Conservation (phyloP, 2,329 filamentous ascomycete genomes). For the Metarhizium guizhouense region DNA sequence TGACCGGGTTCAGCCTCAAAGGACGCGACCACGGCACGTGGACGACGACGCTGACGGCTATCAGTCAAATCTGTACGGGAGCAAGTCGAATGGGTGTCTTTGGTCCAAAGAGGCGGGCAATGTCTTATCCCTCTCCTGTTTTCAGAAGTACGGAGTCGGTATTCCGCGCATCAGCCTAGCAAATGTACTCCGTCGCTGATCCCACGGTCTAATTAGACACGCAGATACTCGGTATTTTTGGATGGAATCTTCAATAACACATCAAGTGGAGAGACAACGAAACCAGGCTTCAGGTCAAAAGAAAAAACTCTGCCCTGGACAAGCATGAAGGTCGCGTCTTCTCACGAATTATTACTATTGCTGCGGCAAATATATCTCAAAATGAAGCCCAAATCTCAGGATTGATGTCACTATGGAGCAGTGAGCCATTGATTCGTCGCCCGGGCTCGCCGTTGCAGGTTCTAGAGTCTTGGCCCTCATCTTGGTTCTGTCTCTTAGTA, state of each 20-base stretch:
- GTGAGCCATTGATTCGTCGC: too few species aligned
- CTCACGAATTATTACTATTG: too few species aligned
- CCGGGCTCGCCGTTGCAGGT: background rate
- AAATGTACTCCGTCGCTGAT: background rate
- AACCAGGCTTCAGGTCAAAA: too few species aligned
- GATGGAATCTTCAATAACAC: background rate
- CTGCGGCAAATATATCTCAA: background rate
- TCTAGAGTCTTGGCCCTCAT: background rate
- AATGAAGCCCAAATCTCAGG: background rate
- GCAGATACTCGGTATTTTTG: background rate
- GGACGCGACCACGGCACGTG: background rate
- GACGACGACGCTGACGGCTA: background rate
- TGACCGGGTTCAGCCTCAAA: background rate
- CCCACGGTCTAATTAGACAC: conserved; percentile 1
- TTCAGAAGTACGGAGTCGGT: background rate
- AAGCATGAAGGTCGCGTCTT: too few species aligned
- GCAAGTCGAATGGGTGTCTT: too few species aligned
- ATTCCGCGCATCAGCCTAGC: background rate
- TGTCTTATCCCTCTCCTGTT: too few species aligned
- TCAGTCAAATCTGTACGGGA: background rate
- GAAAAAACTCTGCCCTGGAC: too few species aligned
- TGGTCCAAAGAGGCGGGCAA: too few species aligned
- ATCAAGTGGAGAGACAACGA: background rate
- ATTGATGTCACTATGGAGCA: background rate
- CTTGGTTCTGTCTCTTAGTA: background rate